Evolutionary conservation across 139 green algal species (phyloP), one percentile per base, ranked within the genome.

Genomic region (Picochlorum sp.): DNA sequence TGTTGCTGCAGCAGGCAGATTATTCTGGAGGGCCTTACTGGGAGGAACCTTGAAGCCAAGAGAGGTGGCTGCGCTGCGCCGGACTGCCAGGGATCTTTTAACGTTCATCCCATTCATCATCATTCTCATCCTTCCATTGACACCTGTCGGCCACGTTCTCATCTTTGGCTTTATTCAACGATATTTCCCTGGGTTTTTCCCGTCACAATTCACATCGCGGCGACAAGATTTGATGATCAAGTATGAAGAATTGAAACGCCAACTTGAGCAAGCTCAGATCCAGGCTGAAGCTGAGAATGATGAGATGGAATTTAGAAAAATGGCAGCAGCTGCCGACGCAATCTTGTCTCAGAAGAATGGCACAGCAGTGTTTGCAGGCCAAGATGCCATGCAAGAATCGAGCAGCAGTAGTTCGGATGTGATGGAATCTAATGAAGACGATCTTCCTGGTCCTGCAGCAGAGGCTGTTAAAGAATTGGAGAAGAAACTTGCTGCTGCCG

Each of bases 131-230:
- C 78, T 90, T 15, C 94, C 94, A 6, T 72, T 99, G 20, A 96
- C 90, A 3, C 94, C 94, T 3, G 81, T 98, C 49, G 94, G 94
- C 45, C 94, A 99, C 74, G 94, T 99, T 32, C 78, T 97, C 11
- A 82, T 98, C 21, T 99, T 98, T 74, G 81, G 84, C 37, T 97
- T 98, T 80, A 84, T 98, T 30, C 92, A 98, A 76, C 69, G 79
- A 49, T 98, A 98, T 82, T 99, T 99, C 74, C 94, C 94, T 0
- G 79, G 74, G 61, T 90, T 98, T 73, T 99, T 97, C 77, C 94
- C 94, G 38, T 90, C 78, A 26, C 93, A 96, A 78, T 98, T 99
- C 77, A 90, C 86, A 37, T 76, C 49, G 28, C 61, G 84, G 37
- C 76, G 92, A 20, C 92, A 98, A 75, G 84, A 92, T 47, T 79